Percentiles rank a stretch among this genome's conserved stretches.
phyloP scores from a whole-genome alignment of 768 basidiomycete genomes.

The Dacryopinax primogenitus region DNA sequence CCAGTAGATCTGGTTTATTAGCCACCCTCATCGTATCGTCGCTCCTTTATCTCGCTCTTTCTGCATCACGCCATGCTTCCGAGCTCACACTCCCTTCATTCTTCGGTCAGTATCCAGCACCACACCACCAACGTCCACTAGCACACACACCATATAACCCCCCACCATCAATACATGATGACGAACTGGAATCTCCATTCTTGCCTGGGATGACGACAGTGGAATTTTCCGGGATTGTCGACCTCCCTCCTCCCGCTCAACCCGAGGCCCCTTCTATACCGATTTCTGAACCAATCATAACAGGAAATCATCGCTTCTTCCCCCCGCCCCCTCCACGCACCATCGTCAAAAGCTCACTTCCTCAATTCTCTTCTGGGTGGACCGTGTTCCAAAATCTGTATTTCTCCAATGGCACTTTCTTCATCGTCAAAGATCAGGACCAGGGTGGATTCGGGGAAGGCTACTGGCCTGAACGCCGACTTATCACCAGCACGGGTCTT shows the following conservation, averaged over 20 bases:
- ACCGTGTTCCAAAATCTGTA: constrained; percentile 73
- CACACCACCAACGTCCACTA: background rate
- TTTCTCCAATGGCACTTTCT: constrained; percentile 70
- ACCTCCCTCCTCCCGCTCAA: background rate
- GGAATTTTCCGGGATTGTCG: background rate
- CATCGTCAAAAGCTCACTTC: background rate
- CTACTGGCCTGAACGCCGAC: constrained; percentile 16
- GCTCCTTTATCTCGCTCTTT: background rate
- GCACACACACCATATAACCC: background rate
- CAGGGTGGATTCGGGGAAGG: constrained; percentile 31
- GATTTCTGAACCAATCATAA: background rate
- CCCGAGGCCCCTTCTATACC: background rate
- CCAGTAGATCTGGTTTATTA: background rate
- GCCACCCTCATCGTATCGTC: background rate
- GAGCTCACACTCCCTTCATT: background rate
- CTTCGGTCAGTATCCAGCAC: background rate
- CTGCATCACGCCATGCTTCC: background rate
- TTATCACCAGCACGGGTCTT: constrained; percentile 59
- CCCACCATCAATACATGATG: background rate
- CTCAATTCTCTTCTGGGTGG: constrained; percentile 49
- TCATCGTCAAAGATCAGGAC: constrained; percentile 42
- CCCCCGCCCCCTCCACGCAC: background rate
- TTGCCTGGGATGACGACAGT: background rate
- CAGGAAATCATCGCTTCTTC: constrained; percentile 2
- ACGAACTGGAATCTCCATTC: background rate